A percentile compares a stretch with the other conserved stretches of the same genome.
These are phyloP conservation scores for Seminavis robusta DNA, from an alignment of 108 stramenopile genomes.

Conservation along the genomic window DNA sequence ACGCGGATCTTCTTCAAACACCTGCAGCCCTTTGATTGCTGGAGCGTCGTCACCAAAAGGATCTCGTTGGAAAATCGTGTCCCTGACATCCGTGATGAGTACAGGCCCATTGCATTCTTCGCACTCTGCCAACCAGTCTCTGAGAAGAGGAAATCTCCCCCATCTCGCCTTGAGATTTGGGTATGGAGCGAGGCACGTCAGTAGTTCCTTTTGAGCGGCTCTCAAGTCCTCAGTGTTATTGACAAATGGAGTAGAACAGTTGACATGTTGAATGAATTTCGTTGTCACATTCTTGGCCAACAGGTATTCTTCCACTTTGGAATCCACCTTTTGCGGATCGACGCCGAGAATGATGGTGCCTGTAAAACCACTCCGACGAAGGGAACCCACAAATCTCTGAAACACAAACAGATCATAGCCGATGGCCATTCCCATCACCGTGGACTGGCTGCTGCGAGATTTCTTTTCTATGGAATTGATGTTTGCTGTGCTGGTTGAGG, in stretches of 20 bases:
- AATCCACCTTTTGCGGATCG: conserved; percentile 3
- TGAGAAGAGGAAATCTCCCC: conserved; percentile 55
- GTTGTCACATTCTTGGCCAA: conserved; percentile 47
- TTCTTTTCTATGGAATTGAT: too few relatives aligned
- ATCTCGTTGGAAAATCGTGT: conserved; percentile 68
- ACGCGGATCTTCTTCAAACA: conserved; percentile 56
- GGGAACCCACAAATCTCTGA: conserved; percentile 55
- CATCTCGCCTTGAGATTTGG: conserved; percentile 53
- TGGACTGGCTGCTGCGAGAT: too few relatives aligned
- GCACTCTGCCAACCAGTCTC: conserved; percentile 65
- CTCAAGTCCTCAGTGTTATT: background rate
- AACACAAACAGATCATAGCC: conserved; percentile 36
- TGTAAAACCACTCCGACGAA: conserved; percentile 57
- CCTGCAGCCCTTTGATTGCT: conserved; percentile 39
- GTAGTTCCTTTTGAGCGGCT: conserved; percentile 1
- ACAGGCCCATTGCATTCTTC: conserved; percentile 65
- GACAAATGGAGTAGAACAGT: too few relatives aligned
- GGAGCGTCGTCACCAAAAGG: conserved; percentile 63
- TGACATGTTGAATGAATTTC: conserved; percentile 7
- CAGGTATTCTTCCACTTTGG: conserved; percentile 32
- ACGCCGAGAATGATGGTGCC: conserved; percentile 73
- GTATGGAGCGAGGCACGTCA: conserved; percentile 38
- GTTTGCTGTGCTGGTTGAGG: too few relatives aligned
- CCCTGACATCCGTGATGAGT: conserved; percentile 59
- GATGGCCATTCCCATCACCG: conserved; percentile 49